Conservation (phyloP, 352 stramenopile species). For the Phytophthora pisi region DNA sequence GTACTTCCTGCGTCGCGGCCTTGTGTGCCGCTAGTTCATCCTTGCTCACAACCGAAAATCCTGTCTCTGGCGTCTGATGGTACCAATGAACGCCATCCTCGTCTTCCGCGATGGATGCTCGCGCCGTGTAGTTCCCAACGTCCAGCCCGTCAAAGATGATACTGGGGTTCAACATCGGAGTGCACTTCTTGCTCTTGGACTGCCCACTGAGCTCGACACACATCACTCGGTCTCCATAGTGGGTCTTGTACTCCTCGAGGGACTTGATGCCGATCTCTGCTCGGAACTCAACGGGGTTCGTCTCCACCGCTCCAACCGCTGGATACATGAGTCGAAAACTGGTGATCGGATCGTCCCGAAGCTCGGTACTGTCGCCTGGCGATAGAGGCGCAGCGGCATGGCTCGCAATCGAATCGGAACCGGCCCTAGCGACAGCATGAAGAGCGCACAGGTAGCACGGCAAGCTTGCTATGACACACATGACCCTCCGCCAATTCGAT, state of each 20-base stretch:
- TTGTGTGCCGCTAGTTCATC: constrained; percentile 2
- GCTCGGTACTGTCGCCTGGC: background rate
- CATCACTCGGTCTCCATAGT: constrained; percentile 16
- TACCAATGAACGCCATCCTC: background rate
- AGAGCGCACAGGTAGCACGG: background rate
- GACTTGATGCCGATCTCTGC: constrained; percentile 9
- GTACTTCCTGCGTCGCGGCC: background rate
- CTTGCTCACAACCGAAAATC: constrained; percentile 15
- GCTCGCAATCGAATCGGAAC: background rate
- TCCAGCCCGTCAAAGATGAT: constrained; percentile 14
- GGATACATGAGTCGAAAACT: constrained; percentile 21
- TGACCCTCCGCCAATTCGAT: background rate
- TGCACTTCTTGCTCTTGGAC: constrained; percentile 4
- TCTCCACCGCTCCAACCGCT: constrained; percentile 10
- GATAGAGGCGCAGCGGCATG: background rate
- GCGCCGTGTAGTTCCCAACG: constrained; percentile 15
- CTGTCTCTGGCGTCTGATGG: constrained; percentile 7
- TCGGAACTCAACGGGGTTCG: constrained; percentile 14
- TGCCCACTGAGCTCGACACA: constrained; percentile 25
- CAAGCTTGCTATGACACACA: background rate
- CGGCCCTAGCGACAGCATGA: background rate
- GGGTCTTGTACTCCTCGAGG: constrained; percentile 9
- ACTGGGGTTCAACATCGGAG: constrained; percentile 5
- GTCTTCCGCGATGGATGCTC: constrained; percentile 16
- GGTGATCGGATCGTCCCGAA: constrained; percentile 8